Conservation (phyloP, 441 rosid genomes). For the Populus tomentosa region DNA sequence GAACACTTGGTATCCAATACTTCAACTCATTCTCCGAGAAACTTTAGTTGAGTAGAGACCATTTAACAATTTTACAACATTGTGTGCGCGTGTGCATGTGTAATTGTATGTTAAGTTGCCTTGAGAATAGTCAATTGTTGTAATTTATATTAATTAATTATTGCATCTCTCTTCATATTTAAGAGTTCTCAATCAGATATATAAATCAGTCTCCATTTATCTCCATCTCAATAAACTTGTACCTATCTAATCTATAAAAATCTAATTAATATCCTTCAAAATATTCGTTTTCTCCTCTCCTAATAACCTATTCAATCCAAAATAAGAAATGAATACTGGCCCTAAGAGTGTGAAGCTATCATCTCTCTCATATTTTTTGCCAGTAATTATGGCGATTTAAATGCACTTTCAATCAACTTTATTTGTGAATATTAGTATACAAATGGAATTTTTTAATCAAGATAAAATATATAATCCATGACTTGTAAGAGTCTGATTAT, state of each 20-base stretch:
- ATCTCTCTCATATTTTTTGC: background rate
- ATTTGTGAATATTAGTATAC: background rate
- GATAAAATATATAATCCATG: background rate
- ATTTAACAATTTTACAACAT: too few species aligned
- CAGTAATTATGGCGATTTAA: background rate
- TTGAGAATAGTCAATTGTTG: background rate
- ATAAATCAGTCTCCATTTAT: background rate
- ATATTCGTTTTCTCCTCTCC: too few species aligned
- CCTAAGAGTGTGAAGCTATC: background rate
- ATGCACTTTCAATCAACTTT: background rate
- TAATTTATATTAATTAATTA: too few species aligned
- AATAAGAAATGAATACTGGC: too few species aligned
- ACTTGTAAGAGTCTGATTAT: background rate
- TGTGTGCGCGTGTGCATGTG: too few species aligned
- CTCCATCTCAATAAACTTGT: background rate
- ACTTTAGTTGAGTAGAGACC: background rate
- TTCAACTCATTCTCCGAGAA: background rate
- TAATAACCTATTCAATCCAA: too few species aligned
- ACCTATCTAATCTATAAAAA: background rate
- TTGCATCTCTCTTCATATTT: background rate
- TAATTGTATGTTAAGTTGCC: background rate
- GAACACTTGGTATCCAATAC: background rate
- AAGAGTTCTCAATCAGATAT: background rate
- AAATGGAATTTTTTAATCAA: too few species aligned
- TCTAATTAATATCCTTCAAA: background rate